phyloP scores from a whole-genome alignment of 2,329 filamentous ascomycete species.

The Colletotrichum musae region DNA sequence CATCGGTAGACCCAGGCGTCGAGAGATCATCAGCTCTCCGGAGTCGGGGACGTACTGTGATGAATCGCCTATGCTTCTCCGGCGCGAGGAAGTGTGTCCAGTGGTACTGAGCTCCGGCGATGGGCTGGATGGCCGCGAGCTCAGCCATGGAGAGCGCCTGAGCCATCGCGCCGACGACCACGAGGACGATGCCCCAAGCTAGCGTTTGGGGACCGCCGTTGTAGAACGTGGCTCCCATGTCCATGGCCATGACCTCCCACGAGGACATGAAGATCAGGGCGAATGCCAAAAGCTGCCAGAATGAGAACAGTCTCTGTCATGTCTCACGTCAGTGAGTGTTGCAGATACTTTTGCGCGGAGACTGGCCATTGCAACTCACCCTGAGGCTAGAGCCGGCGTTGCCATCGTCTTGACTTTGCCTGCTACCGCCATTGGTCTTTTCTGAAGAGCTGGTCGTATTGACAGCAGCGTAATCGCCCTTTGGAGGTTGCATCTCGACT shows the following conservation, averaged over 20 bases:
- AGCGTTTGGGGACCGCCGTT: slow-evolving; percentile 38
- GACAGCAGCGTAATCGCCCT: slow-evolving; percentile 28
- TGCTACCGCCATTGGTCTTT: slow-evolving; percentile 20
- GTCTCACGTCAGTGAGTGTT: neutral
- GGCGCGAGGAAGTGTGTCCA: slow-evolving; percentile 41
- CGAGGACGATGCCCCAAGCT: slow-evolving; percentile 35
- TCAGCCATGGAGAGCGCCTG: slow-evolving; percentile 43
- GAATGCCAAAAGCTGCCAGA: slow-evolving; percentile 36
- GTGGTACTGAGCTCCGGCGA: slow-evolving; percentile 45
- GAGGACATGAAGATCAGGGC: slow-evolving; percentile 39
- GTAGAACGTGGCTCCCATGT: slow-evolving; percentile 37
- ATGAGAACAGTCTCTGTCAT: slow-evolving; percentile 32
- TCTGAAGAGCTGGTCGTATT: slow-evolving; percentile 30
- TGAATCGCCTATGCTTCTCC: slow-evolving; percentile 34
- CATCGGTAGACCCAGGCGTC: too few species aligned
- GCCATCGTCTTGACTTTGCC: slow-evolving; percentile 5
- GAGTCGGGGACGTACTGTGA: slow-evolving; percentile 15
- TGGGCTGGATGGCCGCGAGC: slow-evolving; percentile 44
- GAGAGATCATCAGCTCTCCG: neutral
- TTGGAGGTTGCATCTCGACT: slow-evolving; percentile 25
- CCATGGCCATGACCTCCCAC: slow-evolving; percentile 40
- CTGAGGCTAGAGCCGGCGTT: slow-evolving; percentile 20
- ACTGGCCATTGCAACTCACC: neutral
- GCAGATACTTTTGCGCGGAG: neutral
- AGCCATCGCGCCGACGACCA: slow-evolving; percentile 35